Percentiles rank a stretch among this genome's conserved stretches.
These are phyloP conservation scores for Umbelopsis sp. DNA, from an alignment of 192 early-diverging fungal genomes.

Conservation along the genomic window DNA sequence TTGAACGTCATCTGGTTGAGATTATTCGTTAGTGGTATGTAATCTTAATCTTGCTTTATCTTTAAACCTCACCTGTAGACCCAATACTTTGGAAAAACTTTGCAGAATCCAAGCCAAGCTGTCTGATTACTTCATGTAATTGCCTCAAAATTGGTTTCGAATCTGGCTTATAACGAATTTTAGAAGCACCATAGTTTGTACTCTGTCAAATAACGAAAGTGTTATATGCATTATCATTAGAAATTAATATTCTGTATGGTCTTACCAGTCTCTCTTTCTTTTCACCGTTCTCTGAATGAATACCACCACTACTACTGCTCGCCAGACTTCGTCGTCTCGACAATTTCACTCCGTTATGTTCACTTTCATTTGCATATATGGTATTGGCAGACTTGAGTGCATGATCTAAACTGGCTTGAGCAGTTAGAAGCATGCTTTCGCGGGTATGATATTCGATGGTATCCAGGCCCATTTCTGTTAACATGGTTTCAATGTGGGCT, in stretches of 20 bases:
- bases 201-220: not conserved
- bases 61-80: constrained; percentile 15
- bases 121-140: constrained; percentile 23
- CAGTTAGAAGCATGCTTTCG: constrained; percentile 24
- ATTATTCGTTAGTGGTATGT: not conserved
- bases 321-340: constrained; percentile 9
- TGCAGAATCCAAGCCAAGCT: constrained; percentile 27
- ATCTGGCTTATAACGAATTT: constrained; percentile 31
- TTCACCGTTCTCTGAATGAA: constrained; percentile 4
- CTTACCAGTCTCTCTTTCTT: constrained; percentile 3
- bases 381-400: constrained; percentile 31
- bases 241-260: not conserved
- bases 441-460: not conserved
- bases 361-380: constrained; percentile 14
- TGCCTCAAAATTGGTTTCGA: constrained; percentile 28
- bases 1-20: constrained; percentile 27
- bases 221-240: not conserved
- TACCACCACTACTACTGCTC: constrained; percentile 11
- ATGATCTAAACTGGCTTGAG: constrained; percentile 34
- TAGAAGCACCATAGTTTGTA: constrained; percentile 1
- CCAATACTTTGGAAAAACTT: constrained; percentile 25
- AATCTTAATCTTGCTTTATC: not conserved
- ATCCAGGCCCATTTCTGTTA: constrained; percentile 27
- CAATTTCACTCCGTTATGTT: not conserved
- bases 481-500: constrained; percentile 30